Percentiles rank a stretch among this genome's conserved stretches.
phyloP scores from a whole-genome alignment of 2,329 filamentous ascomycete species.

The Grosmannia clavigera region DNA sequence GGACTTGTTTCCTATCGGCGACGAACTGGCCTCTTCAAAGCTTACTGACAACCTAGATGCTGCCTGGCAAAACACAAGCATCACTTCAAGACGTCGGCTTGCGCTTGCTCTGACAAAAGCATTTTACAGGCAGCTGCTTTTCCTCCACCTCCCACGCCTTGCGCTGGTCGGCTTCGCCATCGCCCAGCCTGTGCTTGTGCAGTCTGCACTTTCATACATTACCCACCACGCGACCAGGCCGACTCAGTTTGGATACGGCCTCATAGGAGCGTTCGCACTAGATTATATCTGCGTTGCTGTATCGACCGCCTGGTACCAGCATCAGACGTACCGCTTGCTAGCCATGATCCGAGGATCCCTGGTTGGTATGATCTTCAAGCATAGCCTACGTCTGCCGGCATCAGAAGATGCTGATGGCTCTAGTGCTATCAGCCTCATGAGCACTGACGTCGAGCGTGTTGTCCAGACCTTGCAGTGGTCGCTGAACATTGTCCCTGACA shows the following conservation, averaged over 20 bases:
- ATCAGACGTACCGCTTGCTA: neutral
- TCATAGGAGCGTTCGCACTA: neutral
- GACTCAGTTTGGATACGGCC: neutral
- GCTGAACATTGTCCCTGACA: neutral
- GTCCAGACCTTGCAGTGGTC: slow-evolving; percentile 1
- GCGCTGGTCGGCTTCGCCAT: slow-evolving; percentile 1
- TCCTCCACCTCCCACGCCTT: neutral
- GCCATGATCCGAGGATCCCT: neutral
- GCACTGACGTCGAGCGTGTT: neutral
- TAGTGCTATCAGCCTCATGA: neutral
- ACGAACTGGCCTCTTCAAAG: neutral
- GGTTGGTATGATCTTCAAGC: neutral
- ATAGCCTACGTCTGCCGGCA: neutral
- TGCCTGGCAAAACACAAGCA: neutral
- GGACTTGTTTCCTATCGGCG: neutral
- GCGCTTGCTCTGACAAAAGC: neutral
- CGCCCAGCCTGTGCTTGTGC: neutral
- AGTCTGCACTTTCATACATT: neutral
- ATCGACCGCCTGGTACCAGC: slow-evolving; percentile 1
- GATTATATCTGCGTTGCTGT: neutral
- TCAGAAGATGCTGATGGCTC: neutral
- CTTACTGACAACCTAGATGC: neutral
- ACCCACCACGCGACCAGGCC: neutral
- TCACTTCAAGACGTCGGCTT: neutral
- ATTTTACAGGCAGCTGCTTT: neutral